phyloP scores from a whole-genome alignment of 2,329 filamentous ascomycete species.

The Tolypocladium ovalisporum region DNA sequence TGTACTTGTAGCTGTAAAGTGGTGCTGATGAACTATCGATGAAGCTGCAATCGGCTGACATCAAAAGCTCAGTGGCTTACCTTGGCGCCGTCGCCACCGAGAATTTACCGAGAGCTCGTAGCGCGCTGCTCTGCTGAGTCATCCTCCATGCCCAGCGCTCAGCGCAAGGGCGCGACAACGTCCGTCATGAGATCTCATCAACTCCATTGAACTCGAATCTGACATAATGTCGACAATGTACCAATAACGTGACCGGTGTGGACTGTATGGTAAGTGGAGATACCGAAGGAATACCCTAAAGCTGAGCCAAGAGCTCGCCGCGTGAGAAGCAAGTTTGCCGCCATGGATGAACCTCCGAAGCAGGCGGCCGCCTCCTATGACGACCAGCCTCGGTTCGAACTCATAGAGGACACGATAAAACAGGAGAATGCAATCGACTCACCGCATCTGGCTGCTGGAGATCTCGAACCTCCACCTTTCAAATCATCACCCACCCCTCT shows the following conservation, averaged over 20 bases:
- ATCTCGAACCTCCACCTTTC: slow-evolving; percentile 11
- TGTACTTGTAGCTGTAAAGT: background rate
- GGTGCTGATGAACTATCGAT: background rate
- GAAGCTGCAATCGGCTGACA: background rate
- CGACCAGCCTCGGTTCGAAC: slow-evolving; percentile 15
- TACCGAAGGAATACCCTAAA: background rate
- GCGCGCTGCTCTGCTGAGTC: background rate
- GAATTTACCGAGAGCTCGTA: slow-evolving; percentile 5
- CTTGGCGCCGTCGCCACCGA: slow-evolving; percentile 3
- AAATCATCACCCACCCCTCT: slow-evolving; percentile 18
- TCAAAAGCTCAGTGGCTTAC: background rate
- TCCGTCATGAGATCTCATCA: background rate
- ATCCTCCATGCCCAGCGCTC: background rate
- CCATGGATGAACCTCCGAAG: slow-evolving; percentile 17
- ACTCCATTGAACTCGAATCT: background rate
- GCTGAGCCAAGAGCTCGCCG: background rate
- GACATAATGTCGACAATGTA: background rate
- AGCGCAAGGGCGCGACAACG: background rate
- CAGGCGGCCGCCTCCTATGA: slow-evolving; percentile 9
- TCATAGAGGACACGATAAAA: slow-evolving; percentile 15
- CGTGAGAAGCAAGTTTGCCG: background rate
- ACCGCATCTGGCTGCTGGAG: slow-evolving; percentile 10
- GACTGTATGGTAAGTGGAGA: background rate
- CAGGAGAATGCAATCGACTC: slow-evolving; percentile 11
- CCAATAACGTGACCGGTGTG: background rate